These are phyloP conservation scores for Cordyceps javanica DNA, from an alignment of 2,329 filamentous ascomycete species.

Conservation along the genomic window DNA sequence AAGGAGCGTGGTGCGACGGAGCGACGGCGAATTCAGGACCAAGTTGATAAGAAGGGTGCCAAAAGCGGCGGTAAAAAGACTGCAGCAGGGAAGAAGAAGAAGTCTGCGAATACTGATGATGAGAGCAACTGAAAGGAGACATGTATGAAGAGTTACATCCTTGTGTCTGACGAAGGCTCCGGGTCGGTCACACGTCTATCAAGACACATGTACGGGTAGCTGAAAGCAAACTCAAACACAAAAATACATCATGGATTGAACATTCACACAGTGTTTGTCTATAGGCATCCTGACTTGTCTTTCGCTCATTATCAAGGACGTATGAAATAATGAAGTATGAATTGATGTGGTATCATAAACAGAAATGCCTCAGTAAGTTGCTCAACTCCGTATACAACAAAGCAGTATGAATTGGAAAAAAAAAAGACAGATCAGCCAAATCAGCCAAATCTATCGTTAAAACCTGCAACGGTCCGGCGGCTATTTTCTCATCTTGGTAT, in stretches of 20 bases:
- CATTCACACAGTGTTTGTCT: not conserved
- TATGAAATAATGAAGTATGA: not conserved
- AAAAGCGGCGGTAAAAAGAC: slow-evolving; percentile 27
- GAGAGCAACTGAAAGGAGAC: slow-evolving; percentile 24
- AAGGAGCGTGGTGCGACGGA: slow-evolving; percentile 63
- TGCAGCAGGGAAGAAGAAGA: slow-evolving; percentile 30
- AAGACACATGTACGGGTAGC: not conserved
- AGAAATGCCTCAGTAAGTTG: not conserved
- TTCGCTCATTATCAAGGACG: not conserved
- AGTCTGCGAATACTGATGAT: slow-evolving; percentile 27
- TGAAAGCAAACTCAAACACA: not conserved
- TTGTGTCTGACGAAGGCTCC: not conserved
- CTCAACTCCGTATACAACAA: not conserved
- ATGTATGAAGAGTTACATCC: not conserved
- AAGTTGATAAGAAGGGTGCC: slow-evolving; percentile 68
- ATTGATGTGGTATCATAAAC: slow-evolving; percentile 8
- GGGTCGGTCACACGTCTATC: not conserved
- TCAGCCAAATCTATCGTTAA: not conserved
- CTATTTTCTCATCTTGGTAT: slow-evolving; percentile 32
- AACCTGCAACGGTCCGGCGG: not conserved
- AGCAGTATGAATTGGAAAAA: not conserved
- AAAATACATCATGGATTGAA: not conserved
- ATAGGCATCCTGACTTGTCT: not conserved
- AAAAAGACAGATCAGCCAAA: not conserved
- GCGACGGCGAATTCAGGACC: slow-evolving; percentile 67